Percentiles rank a stretch among this genome's conserved stretches.
These are phyloP conservation scores for Hemileccinum rubropunctum DNA, from an alignment of 768 basidiomycete species.

Conservation along the genomic window DNA sequence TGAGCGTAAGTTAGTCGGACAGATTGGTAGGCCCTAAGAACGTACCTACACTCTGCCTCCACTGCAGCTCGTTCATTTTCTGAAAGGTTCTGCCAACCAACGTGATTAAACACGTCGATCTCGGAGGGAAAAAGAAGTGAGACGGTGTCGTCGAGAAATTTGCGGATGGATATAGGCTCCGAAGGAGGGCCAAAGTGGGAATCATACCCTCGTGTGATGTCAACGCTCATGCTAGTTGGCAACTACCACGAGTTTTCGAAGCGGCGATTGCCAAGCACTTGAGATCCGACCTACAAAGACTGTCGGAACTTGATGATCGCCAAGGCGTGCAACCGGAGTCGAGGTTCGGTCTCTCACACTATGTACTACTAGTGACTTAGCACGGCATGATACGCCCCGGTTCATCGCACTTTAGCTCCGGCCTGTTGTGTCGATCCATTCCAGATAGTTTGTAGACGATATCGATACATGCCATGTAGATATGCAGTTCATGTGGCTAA, in stretches of 20 bases:
- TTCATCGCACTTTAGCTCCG: no score
- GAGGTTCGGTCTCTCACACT: no score
- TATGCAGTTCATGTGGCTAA: slow-evolving; percentile 11
- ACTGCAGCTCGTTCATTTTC: slow-evolving; percentile 30
- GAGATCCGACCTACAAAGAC: no score
- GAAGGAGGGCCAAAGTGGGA: slow-evolving; percentile 67
- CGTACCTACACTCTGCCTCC: slow-evolving; percentile 44
- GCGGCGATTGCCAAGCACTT: no score
- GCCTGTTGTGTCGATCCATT: slow-evolving; percentile 12
- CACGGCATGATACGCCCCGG: no score
- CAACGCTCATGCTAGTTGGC: slow-evolving; percentile 16
- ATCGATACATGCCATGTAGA: slow-evolving; percentile 28
- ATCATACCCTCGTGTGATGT: slow-evolving; percentile 37
- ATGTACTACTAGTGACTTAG: no score
- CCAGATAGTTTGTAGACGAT: slow-evolving; percentile 25
- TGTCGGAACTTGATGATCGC: no score
- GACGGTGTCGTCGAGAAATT: slow-evolving; percentile 41
- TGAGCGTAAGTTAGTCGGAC: no score
- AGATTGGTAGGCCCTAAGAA: no score
- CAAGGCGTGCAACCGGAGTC: no score
- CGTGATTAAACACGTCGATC: slow-evolving; percentile 10
- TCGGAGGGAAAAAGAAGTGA: slow-evolving; percentile 8
- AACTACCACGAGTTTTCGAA: no score
- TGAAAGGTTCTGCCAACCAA: slow-evolving; percentile 24
- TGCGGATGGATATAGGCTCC: slow-evolving; percentile 45